Evolutionary conservation across 768 basidiomycete species (phyloP).

Genomic region (Pleurotus djamor): DNA sequence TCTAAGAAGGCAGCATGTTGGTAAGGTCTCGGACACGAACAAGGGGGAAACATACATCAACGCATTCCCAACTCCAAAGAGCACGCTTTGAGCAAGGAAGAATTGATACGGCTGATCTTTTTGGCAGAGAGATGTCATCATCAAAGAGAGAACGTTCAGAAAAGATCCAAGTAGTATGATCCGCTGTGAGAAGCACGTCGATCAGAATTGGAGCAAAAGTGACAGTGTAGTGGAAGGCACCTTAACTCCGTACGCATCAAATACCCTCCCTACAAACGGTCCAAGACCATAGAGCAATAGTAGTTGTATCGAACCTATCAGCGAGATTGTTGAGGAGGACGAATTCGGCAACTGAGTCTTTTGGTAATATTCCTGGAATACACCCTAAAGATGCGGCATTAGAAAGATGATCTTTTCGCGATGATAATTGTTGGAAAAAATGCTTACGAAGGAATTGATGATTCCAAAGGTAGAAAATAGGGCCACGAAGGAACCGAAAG

Average conservation of each 20-base stretch:
- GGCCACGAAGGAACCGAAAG: constrained; percentile 6
- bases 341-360: constrained; percentile 16
- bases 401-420: background rate
- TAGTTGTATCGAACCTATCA: constrained; percentile 22
- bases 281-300: constrained; percentile 20
- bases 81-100: constrained; percentile 9
- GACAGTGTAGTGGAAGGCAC: constrained; percentile 2
- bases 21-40: background rate
- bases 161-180: constrained; percentile 7
- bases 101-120: constrained; percentile 10
- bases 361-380: constrained; percentile 23
- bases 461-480: constrained; percentile 10
- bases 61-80: constrained; percentile 10
- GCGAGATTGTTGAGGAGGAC: constrained; percentile 20
- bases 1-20: background rate
- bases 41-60: background rate
- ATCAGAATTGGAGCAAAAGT: background rate
- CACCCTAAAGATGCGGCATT: constrained; percentile 13
- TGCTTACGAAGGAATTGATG: constrained; percentile 8
- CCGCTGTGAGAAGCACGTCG: background rate
- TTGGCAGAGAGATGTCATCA: constrained; percentile 10
- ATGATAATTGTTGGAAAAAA: background rate
- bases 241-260: constrained; percentile 22
- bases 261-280: constrained; percentile 18
- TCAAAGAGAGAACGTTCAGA: constrained; percentile 7